Conservation (phyloP, 805 yeast species). For the Metschnikowia proteae region DNA sequence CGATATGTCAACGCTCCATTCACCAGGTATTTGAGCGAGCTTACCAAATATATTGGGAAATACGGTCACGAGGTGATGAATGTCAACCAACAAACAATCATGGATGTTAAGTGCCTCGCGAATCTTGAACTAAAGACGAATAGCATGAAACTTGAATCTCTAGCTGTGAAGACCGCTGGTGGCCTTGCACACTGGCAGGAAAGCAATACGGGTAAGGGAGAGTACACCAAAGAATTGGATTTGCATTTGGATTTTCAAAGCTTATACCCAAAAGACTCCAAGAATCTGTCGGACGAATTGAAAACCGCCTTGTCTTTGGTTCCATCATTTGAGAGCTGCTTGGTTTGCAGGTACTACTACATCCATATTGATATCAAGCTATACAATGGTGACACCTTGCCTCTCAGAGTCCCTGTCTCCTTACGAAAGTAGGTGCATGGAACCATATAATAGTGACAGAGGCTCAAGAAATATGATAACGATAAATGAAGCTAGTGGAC, state of each 20-base stretch:
- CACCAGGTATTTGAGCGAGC: slow-evolving; percentile 17
- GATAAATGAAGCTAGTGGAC: neutral
- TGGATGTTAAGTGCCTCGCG: slow-evolving; percentile 27
- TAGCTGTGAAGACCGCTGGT: slow-evolving; percentile 8
- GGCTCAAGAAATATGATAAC: too few relatives aligned
- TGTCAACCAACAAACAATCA: slow-evolving; percentile 19
- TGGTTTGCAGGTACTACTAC: slow-evolving; percentile 27
- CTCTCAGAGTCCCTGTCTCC: slow-evolving; percentile 20
- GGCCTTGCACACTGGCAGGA: slow-evolving; percentile 14
- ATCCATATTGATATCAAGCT: slow-evolving; percentile 18
- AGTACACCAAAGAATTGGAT: slow-evolving; percentile 6
- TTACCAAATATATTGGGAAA: slow-evolving; percentile 15
- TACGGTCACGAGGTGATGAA: slow-evolving; percentile 20
- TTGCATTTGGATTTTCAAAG: slow-evolving; percentile 13
- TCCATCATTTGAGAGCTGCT: slow-evolving; percentile 29
- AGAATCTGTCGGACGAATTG: slow-evolving; percentile 13
- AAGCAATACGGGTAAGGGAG: neutral
- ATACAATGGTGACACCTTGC: slow-evolving; percentile 18
- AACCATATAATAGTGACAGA: neutral
- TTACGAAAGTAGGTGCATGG: slow-evolving; percentile 6
- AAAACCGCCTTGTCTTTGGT: slow-evolving; percentile 20
- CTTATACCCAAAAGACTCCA: slow-evolving; percentile 11
- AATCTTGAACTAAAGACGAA: slow-evolving; percentile 22
- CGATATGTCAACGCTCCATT: slow-evolving; percentile 22
- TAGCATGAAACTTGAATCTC: slow-evolving; percentile 17